phyloP scores from a whole-genome alignment of 192 early-diverging fungal genomes.

The Mortierella claussenii region DNA sequence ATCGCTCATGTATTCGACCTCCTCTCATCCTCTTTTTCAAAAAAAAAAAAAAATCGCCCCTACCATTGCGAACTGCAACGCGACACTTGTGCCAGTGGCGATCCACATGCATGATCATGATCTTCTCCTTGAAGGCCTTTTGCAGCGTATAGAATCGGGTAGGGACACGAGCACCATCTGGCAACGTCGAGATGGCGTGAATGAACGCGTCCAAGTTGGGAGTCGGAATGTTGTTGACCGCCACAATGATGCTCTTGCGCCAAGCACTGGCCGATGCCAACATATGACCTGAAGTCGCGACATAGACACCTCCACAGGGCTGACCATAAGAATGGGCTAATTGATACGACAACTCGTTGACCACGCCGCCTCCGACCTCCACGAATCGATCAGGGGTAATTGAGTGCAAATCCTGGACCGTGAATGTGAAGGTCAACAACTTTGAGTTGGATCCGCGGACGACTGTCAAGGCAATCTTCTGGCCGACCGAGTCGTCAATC shows the following conservation, averaged over 20 bases:
- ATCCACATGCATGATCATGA: conserved; percentile 88
- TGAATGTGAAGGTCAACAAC: conserved; percentile 36
- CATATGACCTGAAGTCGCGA: conserved; percentile 76
- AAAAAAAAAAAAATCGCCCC: background rate
- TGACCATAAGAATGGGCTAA: conserved; percentile 77
- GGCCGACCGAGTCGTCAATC: conserved; percentile 70
- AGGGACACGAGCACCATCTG: conserved; percentile 71
- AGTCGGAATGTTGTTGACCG: conserved; percentile 73
- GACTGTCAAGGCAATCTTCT: conserved; percentile 63
- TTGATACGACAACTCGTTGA: conserved; percentile 81
- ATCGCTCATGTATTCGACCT: too few relatives aligned
- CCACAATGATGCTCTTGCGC: conserved; percentile 74
- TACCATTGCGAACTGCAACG: conserved; percentile 79
- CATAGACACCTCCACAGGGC: conserved; percentile 83
- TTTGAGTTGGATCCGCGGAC: conserved; percentile 61
- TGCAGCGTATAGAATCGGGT: conserved; percentile 79
- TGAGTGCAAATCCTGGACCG: conserved; percentile 76
- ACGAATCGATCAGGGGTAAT: conserved; percentile 88
- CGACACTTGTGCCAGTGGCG: conserved; percentile 89
- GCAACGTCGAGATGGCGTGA: conserved; percentile 68
- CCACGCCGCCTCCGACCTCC: conserved; percentile 85
- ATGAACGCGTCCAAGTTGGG: conserved; percentile 75
- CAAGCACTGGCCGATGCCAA: conserved; percentile 72
- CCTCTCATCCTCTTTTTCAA: too few relatives aligned
- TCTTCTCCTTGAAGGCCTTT: conserved; percentile 81